A percentile compares a stretch with the other conserved stretches of the same genome.
Conservation (phyloP, 768 basidiomycete species). For the Podaxis sp. region DNA sequence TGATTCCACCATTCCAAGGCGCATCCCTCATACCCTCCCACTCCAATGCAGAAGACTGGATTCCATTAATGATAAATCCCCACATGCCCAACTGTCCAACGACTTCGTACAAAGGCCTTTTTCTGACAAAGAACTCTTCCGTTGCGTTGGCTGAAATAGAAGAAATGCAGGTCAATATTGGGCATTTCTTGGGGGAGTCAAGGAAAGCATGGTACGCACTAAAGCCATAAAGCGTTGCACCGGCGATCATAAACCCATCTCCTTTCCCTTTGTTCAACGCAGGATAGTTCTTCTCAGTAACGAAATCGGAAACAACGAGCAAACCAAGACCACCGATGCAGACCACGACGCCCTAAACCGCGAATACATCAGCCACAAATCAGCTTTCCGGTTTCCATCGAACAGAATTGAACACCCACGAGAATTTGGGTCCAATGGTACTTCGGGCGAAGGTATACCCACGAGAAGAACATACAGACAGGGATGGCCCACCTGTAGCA, state of each 20-base stretch:
- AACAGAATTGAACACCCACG: slow-evolving; percentile 35
- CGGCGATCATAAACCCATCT: slow-evolving; percentile 84
- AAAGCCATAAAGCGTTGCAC: slow-evolving; percentile 84
- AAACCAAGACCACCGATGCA: slow-evolving; percentile 76
- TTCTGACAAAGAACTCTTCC: slow-evolving; percentile 85
- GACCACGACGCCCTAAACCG: slow-evolving; percentile 62
- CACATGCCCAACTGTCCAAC: slow-evolving; percentile 87
- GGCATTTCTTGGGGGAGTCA: background rate
- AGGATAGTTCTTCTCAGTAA: slow-evolving; percentile 75
- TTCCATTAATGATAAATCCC: slow-evolving; percentile 77
- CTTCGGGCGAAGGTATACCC: slow-evolving; percentile 75
- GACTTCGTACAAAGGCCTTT: slow-evolving; percentile 80
- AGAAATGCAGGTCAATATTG: background rate
- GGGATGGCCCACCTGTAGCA: slow-evolving; percentile 80
- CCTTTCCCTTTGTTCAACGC: slow-evolving; percentile 71
- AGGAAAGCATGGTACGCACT: slow-evolving; percentile 46
- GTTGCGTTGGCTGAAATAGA: slow-evolving; percentile 70
- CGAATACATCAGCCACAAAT: background rate
- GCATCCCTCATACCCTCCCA: slow-evolving; percentile 63
- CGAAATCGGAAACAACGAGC: slow-evolving; percentile 75
- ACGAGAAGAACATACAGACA: slow-evolving; percentile 80
- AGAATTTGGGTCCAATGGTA: slow-evolving; percentile 86
- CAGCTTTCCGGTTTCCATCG: background rate
- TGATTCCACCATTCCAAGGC: slow-evolving; percentile 71
- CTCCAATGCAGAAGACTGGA: slow-evolving; percentile 76